Conservation (phyloP, 78 protist genomes). For the Dictyostelium purpureum region DNA sequence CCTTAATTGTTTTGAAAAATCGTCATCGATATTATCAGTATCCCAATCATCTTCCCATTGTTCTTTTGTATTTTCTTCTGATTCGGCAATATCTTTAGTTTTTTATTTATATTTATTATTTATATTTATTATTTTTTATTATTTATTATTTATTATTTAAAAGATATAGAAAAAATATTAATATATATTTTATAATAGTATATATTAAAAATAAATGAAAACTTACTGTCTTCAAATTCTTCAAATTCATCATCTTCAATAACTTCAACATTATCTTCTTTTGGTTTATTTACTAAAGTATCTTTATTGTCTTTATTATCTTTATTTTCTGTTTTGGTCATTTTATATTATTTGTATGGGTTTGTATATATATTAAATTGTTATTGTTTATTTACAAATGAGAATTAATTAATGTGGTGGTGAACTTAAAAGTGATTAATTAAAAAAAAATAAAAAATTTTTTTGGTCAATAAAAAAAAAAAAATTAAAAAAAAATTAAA, state of each 20-base stretch:
- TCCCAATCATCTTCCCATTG: conserved; percentile 87
- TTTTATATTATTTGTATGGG: neutral
- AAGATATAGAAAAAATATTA: neutral
- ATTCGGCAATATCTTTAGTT: conserved; percentile 15
- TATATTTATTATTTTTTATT: neutral
- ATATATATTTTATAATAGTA: neutral
- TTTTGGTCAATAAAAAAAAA: neutral
- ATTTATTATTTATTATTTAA: too few species aligned
- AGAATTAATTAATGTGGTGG: neutral
- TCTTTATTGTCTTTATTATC: neutral
- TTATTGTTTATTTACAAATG: neutral
- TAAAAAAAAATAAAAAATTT: neutral
- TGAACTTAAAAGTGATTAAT: neutral
- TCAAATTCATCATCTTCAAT: conserved; percentile 84
- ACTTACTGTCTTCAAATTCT: conserved; percentile 81
- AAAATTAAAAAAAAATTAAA: neutral
- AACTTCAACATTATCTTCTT: conserved; percentile 50
- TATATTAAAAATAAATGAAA: neutral
- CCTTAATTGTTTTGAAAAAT: conserved; percentile 81
- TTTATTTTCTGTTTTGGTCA: conserved; percentile 15
- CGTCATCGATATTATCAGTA: conserved; percentile 79
- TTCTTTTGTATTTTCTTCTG: conserved; percentile 46
- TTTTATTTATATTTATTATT: neutral
- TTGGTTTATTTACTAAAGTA: conserved; percentile 9
- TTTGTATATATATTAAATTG: neutral